Evolutionary conservation across 768 basidiomycete genomes (phyloP).

Genomic region (Collybia sp.): DNA sequence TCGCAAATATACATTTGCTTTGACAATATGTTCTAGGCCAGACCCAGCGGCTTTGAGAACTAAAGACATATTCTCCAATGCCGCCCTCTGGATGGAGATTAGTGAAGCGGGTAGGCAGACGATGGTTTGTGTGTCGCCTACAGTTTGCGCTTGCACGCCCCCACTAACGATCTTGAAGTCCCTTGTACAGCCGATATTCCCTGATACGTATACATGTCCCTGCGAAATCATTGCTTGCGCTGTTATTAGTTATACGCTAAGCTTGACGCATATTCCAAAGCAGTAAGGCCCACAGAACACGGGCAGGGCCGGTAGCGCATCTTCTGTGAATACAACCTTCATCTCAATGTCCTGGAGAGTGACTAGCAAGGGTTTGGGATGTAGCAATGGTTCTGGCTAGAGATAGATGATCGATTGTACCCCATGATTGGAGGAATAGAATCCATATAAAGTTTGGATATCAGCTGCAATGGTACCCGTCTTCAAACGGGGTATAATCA

Average conservation of each 20-base stretch:
- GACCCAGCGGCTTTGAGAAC: conserved; percentile 38
- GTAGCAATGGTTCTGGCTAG: neutral
- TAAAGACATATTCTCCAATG: conserved; percentile 32
- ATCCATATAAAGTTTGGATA: too few species aligned
- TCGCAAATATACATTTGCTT: conserved; percentile 36
- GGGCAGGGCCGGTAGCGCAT: conserved; percentile 29
- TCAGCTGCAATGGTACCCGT: too few species aligned
- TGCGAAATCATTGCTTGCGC: conserved; percentile 35
- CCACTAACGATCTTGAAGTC: conserved; percentile 25
- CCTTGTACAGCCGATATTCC: conserved; percentile 31
- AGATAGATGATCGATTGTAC: too few species aligned
- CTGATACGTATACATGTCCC: conserved; percentile 30
- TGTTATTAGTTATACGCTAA: conserved; percentile 3
- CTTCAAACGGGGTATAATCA: too few species aligned
- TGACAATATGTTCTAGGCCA: conserved; percentile 34
- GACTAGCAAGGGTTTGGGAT: neutral
- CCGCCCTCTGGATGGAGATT: conserved; percentile 20
- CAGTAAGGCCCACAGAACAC: conserved; percentile 25
- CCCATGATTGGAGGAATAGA: too few species aligned
- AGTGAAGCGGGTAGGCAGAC: neutral
- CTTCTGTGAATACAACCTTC: conserved; percentile 21
- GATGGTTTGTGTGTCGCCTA: conserved; percentile 9
- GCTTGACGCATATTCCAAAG: too few species aligned
- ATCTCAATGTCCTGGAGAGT: conserved; percentile 9
- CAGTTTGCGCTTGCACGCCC: conserved; percentile 30